Evolutionary conservation across 1,284 basidiomycete genomes (phyloP).

Genomic region (Limonomyces culmigenus): DNA sequence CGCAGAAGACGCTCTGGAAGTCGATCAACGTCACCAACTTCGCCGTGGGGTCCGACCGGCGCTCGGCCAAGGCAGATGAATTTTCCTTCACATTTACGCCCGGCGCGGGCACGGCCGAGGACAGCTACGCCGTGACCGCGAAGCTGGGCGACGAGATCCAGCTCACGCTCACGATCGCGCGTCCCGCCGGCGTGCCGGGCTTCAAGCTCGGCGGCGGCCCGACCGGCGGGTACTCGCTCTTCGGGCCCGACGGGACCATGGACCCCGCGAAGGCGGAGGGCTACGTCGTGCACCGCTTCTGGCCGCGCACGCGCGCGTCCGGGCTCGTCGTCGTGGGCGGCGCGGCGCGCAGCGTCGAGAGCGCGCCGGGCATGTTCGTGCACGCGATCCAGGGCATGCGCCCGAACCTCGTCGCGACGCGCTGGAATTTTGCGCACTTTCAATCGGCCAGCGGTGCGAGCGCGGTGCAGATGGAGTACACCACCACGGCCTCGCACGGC

Average conservation of each 20-base stretch:
- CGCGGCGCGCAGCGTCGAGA: constrained; percentile 39
- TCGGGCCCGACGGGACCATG: too few relatives aligned
- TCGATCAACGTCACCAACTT: constrained; percentile 84
- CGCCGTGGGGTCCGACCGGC: constrained; percentile 65
- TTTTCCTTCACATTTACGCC: constrained; percentile 69
- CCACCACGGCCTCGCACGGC: constrained; percentile 66
- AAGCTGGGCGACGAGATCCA: constrained; percentile 73
- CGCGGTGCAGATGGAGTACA: constrained; percentile 94
- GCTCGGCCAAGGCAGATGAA: constrained; percentile 80
- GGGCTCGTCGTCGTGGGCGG: constrained; percentile 69
- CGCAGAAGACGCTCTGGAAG: constrained; percentile 72
- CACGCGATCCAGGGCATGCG: constrained; percentile 99
- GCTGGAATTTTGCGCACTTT: constrained; percentile 97
- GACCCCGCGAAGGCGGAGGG: constrained; percentile 67
- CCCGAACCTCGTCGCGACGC: constrained; percentile 81
- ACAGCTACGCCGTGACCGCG: constrained; percentile 68
- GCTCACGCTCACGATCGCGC: constrained; percentile 58
- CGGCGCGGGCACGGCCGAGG: constrained; percentile 46
- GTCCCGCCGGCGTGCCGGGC: constrained; percentile 59
- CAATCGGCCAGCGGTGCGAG: constrained; percentile 65
- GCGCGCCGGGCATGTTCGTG: constrained; percentile 86
- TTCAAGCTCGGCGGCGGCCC: constrained; percentile 87
- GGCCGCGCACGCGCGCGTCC: constrained; percentile 53
- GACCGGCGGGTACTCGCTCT: constrained; percentile 82
- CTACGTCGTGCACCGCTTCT: constrained; percentile 86